Evolutionary conservation across 257 asterid genomes (phyloP).

Genomic region (Cinchona pubescens): DNA sequence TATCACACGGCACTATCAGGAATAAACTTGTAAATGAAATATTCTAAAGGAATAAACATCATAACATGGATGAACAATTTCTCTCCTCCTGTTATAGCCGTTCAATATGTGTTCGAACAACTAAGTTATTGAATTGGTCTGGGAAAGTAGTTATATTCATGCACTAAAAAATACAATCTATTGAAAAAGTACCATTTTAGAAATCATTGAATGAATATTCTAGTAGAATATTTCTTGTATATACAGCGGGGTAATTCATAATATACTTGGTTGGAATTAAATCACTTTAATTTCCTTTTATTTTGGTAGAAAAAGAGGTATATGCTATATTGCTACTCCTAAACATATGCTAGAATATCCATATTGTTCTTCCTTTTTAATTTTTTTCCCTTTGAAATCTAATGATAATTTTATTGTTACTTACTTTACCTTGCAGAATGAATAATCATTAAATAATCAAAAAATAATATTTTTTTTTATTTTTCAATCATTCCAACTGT

Average conservation of each 20-base stretch:
- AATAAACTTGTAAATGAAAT: neutral
- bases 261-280: neutral
- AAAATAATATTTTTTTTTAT: no score
- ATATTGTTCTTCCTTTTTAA: no score
- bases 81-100: no score
- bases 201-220: slow-evolving; percentile 4
- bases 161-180: neutral
- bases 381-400: neutral
- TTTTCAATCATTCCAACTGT: no score
- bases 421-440: no score
- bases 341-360: neutral
- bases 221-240: neutral
- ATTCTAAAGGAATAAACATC: neutral
- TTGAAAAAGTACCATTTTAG: neutral
- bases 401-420: no score
- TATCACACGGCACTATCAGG: no score
- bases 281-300: neutral
- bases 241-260: neutral
- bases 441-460: no score
- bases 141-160: neutral
- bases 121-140: no score
- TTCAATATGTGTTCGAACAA: no score
- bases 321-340: neutral
- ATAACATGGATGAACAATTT: no score
- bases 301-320: neutral